These are phyloP conservation scores for Penicillium vulpinum DNA, from an alignment of 2,329 filamentous ascomycete species.

Conservation along the genomic window DNA sequence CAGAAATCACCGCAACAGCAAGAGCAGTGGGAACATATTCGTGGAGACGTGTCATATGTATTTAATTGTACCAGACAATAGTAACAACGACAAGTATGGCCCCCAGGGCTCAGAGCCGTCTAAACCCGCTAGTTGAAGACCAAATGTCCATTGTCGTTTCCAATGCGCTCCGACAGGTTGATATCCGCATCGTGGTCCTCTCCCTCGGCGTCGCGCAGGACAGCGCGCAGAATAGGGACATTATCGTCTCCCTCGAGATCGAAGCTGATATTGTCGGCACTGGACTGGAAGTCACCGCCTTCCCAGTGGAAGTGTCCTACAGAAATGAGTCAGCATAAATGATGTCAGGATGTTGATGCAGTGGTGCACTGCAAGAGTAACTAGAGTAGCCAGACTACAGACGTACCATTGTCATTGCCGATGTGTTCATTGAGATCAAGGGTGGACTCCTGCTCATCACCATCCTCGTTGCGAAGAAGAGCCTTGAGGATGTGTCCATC, in stretches of 20 bases:
- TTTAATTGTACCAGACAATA: not conserved
- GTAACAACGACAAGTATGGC: not conserved
- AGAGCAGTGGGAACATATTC: too few relatives aligned
- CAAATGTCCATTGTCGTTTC: slow-evolving; percentile 54
- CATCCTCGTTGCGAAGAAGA: slow-evolving; percentile 43
- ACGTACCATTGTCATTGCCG: slow-evolving; percentile 54
- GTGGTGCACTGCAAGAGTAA: not conserved
- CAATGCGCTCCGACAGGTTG: slow-evolving; percentile 58
- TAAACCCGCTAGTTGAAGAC: slow-evolving; percentile 21
- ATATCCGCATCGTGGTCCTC: slow-evolving; percentile 48
- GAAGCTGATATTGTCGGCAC: slow-evolving; percentile 52
- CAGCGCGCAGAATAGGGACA: slow-evolving; percentile 56
- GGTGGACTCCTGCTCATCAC: slow-evolving; percentile 47
- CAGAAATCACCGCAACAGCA: not conserved
- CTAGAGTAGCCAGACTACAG: too few relatives aligned
- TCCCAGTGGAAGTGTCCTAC: slow-evolving; percentile 51
- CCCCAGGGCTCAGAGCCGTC: not conserved
- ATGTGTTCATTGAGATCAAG: slow-evolving; percentile 54
- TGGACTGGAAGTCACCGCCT: slow-evolving; percentile 47
- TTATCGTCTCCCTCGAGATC: slow-evolving; percentile 52
- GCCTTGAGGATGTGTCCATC: slow-evolving; percentile 53
- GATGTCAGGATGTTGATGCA: not conserved
- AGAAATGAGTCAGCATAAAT: not conserved
- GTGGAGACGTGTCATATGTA: not conserved
- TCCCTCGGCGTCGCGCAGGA: slow-evolving; percentile 47